A percentile compares a stretch with the other conserved stretches of the same genome.
Evolutionary conservation across 1,284 basidiomycete genomes (phyloP).

Genomic region (Papiliotrema laurentii): DNA sequence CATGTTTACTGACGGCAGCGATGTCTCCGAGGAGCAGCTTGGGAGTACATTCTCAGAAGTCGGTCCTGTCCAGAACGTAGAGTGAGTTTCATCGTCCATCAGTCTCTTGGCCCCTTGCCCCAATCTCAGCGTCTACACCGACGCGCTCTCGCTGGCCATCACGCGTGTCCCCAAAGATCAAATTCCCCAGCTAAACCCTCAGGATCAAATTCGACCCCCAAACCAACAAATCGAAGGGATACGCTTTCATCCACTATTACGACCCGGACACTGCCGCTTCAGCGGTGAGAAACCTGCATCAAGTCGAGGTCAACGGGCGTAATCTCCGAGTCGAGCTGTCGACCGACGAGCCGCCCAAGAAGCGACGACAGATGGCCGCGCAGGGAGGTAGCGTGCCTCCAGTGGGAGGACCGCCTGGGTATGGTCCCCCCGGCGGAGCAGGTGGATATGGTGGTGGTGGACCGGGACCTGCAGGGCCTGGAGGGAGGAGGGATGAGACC

Average conservation of each 20-base stretch:
- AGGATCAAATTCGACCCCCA: constrained; percentile 94
- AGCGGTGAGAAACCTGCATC: constrained; percentile 81
- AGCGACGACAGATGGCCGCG: constrained; percentile 60
- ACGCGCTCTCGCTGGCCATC: neutral
- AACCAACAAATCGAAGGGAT: constrained; percentile 93
- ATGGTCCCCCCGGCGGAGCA: constrained; percentile 4
- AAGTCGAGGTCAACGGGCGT: constrained; percentile 74
- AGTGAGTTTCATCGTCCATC: constrained; percentile 31
- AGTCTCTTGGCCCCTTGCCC: neutral
- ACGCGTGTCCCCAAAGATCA: neutral
- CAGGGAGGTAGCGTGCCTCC: constrained; percentile 47
- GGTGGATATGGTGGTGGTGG: constrained; percentile 14
- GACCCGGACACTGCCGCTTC: constrained; percentile 88
- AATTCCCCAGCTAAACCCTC: neutral
- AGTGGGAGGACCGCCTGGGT: constrained; percentile 3
- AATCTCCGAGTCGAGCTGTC: constrained; percentile 73
- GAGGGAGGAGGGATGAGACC: neutral
- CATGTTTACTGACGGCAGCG: constrained; percentile 17
- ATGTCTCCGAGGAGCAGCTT: constrained; percentile 50
- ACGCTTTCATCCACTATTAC: constrained; percentile 95
- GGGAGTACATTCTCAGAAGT: constrained; percentile 49
- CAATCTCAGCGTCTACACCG: too few relatives aligned
- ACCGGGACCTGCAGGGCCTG: constrained; percentile 10
- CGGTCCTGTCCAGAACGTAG: constrained; percentile 50
- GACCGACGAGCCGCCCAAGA: constrained; percentile 47